These are phyloP conservation scores for Acer negundo DNA, from an alignment of 345 rosid species.

Conservation along the genomic window DNA sequence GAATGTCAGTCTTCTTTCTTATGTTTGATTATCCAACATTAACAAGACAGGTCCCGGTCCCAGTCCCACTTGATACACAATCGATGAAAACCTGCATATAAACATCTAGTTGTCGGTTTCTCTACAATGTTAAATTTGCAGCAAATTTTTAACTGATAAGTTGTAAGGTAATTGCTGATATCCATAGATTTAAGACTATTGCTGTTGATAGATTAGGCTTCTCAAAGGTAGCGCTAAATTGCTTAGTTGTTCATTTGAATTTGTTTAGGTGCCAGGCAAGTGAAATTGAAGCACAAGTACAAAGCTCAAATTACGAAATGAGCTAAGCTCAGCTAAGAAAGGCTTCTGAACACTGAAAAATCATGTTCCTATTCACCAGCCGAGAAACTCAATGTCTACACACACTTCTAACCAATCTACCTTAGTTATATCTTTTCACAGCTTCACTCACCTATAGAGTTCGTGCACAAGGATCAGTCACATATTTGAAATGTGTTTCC, in stretches of 20 bases:
- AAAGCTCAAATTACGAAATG: neutral
- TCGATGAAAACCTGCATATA: constrained; percentile 19
- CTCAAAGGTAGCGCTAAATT: too few species aligned
- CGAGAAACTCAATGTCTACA: neutral
- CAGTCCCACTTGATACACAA: neutral
- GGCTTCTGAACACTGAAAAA: neutral
- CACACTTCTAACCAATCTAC: neutral
- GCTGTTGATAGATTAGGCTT: too few species aligned
- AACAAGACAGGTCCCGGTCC: neutral
- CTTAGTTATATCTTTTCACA: neutral
- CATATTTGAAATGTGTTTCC: neutral
- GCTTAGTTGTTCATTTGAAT: too few species aligned
- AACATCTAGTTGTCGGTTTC: constrained; percentile 10
- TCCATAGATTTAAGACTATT: neutral
- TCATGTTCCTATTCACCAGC: neutral
- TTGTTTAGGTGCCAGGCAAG: neutral
- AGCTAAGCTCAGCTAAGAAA: neutral
- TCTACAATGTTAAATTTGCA: neutral
- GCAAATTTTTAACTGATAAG: neutral
- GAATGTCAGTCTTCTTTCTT: neutral
- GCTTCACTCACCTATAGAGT: neutral
- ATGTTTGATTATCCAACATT: constrained; percentile 2
- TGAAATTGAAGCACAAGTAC: neutral
- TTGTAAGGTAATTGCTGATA: neutral
- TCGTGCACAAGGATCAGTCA: neutral